A percentile compares a stretch with the other conserved stretches of the same genome.
These are phyloP conservation scores for Colletotrichum cuscutae DNA, from an alignment of 2,329 filamentous ascomycete genomes.

Conservation along the genomic window DNA sequence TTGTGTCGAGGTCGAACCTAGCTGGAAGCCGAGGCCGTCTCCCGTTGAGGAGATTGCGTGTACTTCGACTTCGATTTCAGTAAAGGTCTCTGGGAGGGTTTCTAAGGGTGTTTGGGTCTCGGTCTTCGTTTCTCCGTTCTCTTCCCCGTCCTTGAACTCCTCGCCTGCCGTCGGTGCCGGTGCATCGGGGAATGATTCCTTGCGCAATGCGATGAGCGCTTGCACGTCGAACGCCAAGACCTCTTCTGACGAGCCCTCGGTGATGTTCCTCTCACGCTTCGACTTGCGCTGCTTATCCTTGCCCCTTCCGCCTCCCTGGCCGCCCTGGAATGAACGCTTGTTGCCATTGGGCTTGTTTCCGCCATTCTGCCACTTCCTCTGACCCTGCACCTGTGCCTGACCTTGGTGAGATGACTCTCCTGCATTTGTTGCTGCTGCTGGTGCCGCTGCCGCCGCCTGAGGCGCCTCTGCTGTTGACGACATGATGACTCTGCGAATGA, in stretches of 20 bases:
- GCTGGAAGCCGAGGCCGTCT: constrained; percentile 84
- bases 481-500: constrained; percentile 4
- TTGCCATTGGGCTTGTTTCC: constrained; percentile 30
- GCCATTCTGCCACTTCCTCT: constrained; percentile 22
- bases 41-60: constrained; percentile 88
- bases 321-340: constrained; percentile 34
- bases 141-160: constrained; percentile 37
- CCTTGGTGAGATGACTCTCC: constrained; percentile 25
- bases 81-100: constrained; percentile 71
- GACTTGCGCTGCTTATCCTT: constrained; percentile 58
- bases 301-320: constrained; percentile 24
- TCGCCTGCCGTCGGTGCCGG: constrained; percentile 39
- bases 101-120: constrained; percentile 3
- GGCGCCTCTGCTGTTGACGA: constrained; percentile 17
- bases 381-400: background rate
- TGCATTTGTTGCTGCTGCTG: background rate
- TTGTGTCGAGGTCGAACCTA: constrained; percentile 66
- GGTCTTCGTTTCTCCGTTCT: constrained; percentile 30
- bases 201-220: constrained; percentile 59
- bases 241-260: constrained; percentile 73
- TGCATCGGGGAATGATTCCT: constrained; percentile 40
- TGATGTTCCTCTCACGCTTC: constrained; percentile 69
- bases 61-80: constrained; percentile 86
- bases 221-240: constrained; percentile 73
- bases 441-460: background rate